phyloP scores from a whole-genome alignment of 768 basidiomycete genomes.

The Mycena rebaudengoi region DNA sequence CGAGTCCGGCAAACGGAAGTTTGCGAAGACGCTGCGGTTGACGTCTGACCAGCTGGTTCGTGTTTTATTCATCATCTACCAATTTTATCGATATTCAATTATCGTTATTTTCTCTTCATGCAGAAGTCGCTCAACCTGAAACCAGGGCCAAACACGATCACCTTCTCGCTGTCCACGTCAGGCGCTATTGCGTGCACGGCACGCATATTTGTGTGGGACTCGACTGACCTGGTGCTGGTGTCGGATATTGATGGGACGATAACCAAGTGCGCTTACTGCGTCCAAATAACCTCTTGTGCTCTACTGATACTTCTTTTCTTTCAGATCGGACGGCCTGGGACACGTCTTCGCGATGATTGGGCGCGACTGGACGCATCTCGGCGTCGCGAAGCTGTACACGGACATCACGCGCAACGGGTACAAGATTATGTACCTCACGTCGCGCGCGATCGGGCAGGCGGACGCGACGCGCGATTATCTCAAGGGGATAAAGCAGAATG shows the following conservation, averaged over 20 bases:
- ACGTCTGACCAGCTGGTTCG: constrained; percentile 94
- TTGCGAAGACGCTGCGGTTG: constrained; percentile 90
- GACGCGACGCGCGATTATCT: constrained; percentile 96
- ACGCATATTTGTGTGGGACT: constrained; percentile 95
- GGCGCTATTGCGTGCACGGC: constrained; percentile 88
- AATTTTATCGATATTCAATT: too few species aligned
- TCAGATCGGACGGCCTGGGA: constrained; percentile 92
- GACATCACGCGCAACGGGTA: constrained; percentile 96
- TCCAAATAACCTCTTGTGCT: neutral
- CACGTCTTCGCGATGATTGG: constrained; percentile 98
- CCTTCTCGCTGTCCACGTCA: constrained; percentile 89
- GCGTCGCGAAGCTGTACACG: constrained; percentile 96
- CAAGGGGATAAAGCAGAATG: constrained; percentile 93
- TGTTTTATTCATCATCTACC: constrained; percentile 3
- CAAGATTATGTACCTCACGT: constrained; percentile 97
- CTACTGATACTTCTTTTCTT: neutral
- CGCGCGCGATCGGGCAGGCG: constrained; percentile 96
- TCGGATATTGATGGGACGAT: constrained; percentile 99
- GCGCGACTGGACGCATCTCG: constrained; percentile 97
- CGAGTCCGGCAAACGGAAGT: constrained; percentile 54
- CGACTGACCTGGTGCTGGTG: constrained; percentile 88
- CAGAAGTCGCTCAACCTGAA: constrained; percentile 89
- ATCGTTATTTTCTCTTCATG: neutral
- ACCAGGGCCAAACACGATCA: constrained; percentile 89
- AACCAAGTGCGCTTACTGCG: constrained; percentile 77